Evolutionary conservation across 352 stramenopile genomes (phyloP).

Genomic region (Globisporangium iwayamae): DNA sequence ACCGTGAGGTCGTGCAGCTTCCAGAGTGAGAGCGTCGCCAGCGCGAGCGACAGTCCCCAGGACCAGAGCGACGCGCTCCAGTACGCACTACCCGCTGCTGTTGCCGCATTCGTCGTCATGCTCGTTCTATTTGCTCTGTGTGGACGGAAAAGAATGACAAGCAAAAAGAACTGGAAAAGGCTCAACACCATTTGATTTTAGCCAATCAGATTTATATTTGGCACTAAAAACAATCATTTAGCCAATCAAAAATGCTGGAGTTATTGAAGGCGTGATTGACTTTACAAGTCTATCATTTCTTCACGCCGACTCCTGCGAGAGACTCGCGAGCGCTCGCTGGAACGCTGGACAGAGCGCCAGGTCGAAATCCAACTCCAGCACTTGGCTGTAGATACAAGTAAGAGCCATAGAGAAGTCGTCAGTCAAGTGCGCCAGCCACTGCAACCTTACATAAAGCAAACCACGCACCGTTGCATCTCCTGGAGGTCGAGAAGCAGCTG

Average conservation of each 20-base stretch:
- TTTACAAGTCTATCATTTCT: neutral
- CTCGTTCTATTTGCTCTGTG: neutral
- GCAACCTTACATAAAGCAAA: neutral
- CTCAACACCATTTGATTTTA: conserved; percentile 23
- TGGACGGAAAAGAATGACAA: conserved; percentile 2
- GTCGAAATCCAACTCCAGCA: conserved; percentile 41
- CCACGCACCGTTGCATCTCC: conserved; percentile 59
- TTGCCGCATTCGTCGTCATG: conserved; percentile 20
- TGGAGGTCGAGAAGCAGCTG: conserved; percentile 76
- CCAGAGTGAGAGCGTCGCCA: conserved; percentile 68
- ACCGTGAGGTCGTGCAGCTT: conserved; percentile 55
- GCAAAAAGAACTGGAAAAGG: neutral
- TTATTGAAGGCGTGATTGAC: neutral
- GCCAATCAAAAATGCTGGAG: conserved; percentile 17
- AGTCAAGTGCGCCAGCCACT: conserved; percentile 1
- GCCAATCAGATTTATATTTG: conserved; percentile 30
- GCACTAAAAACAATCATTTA: conserved; percentile 9
- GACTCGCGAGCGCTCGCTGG: conserved; percentile 15
- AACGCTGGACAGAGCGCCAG: conserved; percentile 34
- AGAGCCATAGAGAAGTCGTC: neutral
- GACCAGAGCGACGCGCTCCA: conserved; percentile 45
- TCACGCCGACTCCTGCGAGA: conserved; percentile 12
- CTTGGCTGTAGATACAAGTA: conserved; percentile 32
- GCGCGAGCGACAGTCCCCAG: conserved; percentile 54
- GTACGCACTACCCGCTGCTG: conserved; percentile 6